Evolutionary conservation across 306 rosid species (phyloP).

Genomic region (Carpinus fangiana): DNA sequence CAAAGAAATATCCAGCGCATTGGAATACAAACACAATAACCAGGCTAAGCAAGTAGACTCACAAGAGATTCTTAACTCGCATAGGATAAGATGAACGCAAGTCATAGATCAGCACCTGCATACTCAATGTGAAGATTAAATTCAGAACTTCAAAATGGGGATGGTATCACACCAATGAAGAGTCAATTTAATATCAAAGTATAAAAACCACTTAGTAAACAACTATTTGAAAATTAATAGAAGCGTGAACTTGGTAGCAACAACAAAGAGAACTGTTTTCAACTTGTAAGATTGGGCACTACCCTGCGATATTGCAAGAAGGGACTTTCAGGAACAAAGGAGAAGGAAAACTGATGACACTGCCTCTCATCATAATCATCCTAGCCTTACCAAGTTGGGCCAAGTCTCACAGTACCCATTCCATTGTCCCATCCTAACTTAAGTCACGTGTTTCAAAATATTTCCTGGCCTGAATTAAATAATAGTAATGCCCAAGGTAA

Average conservation of each 20-base stretch:
- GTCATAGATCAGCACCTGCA: constrained; percentile 91
- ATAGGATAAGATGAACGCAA: constrained; percentile 79
- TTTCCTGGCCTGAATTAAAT: background rate
- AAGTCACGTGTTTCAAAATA: background rate
- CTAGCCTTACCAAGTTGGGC: constrained; percentile 8
- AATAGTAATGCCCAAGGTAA: background rate
- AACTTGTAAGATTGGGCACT: background rate
- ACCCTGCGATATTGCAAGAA: background rate
- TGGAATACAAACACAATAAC: background rate
- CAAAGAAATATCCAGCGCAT: background rate
- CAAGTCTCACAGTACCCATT: background rate
- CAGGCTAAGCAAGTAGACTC: constrained; percentile 39
- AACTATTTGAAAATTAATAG: background rate
- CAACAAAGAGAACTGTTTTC: background rate
- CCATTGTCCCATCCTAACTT: background rate
- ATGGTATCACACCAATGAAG: background rate
- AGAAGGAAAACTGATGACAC: background rate
- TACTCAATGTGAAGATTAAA: constrained; percentile 7
- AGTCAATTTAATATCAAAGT: background rate
- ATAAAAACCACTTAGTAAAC: background rate
- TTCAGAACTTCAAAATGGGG: background rate
- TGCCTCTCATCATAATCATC: background rate
- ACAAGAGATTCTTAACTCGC: constrained; percentile 82
- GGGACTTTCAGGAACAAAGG: background rate
- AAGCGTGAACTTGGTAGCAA: background rate